Conservation (phyloP, 805 yeast species). For the Candida jianshihensis region DNA sequence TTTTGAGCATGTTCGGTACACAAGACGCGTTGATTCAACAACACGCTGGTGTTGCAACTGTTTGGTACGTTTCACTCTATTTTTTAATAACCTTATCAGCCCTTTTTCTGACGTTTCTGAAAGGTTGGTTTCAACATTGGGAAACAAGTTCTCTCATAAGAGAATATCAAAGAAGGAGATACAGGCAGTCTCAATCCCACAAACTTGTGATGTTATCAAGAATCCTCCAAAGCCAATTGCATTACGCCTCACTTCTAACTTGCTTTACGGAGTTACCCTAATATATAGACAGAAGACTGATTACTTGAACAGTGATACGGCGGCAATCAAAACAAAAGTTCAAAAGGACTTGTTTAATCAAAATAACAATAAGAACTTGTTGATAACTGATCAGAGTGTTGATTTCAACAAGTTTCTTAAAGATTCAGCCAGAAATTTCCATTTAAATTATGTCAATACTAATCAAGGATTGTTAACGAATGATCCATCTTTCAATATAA, state of each 20-base stretch:
- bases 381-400: no score
- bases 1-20: slow-evolving; percentile 6
- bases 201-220: slow-evolving; percentile 28
- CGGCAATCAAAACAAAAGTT: slow-evolving; percentile 16
- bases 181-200: slow-evolving; percentile 34
- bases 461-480: slow-evolving; percentile 23
- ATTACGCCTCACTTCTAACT: slow-evolving; percentile 30
- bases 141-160: slow-evolving; percentile 25
- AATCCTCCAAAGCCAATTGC: slow-evolving; percentile 16
- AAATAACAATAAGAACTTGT: slow-evolving; percentile 1
- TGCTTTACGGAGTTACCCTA: slow-evolving; percentile 40
- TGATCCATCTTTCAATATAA: slow-evolving; percentile 32
- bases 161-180: slow-evolving; percentile 28
- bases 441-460: no score
- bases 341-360: slow-evolving; percentile 15
- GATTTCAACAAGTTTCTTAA: no score
- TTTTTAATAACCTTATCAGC: not conserved
- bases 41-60: slow-evolving; percentile 24
- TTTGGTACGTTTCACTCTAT: slow-evolving; percentile 16
- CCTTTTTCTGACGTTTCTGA: slow-evolving; percentile 1
- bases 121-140: slow-evolving; percentile 35
- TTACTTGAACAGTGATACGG: slow-evolving; percentile 29
- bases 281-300: slow-evolving; percentile 42
- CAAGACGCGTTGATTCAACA: slow-evolving; percentile 19
- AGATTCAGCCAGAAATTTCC: no score